Percentiles rank a stretch among this genome's conserved stretches.
Conservation (phyloP, 495 filamentous ascomycete species). For the Trichoderma gamsii region DNA sequence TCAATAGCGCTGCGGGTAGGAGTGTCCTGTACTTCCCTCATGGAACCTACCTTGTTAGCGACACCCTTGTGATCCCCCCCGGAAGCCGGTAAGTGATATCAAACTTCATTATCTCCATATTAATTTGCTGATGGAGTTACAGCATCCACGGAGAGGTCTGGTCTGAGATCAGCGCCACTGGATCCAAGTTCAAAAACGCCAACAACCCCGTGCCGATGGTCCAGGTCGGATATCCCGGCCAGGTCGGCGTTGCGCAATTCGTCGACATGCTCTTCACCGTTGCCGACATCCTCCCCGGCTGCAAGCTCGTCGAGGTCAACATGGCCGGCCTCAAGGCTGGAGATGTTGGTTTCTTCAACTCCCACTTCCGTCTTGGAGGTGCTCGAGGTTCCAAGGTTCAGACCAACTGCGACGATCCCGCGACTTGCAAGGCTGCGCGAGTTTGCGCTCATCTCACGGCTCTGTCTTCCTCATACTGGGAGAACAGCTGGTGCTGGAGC, state of each 20-base stretch:
- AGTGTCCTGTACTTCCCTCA: conserved; percentile 56
- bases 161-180: conserved; percentile 32
- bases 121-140: no score
- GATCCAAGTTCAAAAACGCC: conserved; percentile 42
- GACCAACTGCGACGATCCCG: conserved; percentile 31
- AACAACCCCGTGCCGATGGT: conserved; percentile 48
- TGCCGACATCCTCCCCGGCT: conserved; percentile 37
- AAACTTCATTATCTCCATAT: background rate
- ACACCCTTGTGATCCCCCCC: conserved; percentile 51
- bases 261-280: conserved; percentile 45
- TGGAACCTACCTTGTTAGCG: conserved; percentile 54
- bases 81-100: conserved; percentile 47
- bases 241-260: conserved; percentile 51
- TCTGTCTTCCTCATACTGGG: conserved; percentile 48
- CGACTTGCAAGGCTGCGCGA: conserved; percentile 48
- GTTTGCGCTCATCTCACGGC: conserved; percentile 57
- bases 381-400: conserved; percentile 37
- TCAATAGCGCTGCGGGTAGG: conserved; percentile 41
- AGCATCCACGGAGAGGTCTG: conserved; percentile 27
- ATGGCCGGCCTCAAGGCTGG: conserved; percentile 46
- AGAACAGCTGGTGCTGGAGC: conserved; percentile 55
- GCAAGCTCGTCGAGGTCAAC: conserved; percentile 50
- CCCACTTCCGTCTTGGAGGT: conserved; percentile 52
- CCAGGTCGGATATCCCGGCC: conserved; percentile 45
- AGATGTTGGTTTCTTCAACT: conserved; percentile 55